Evolutionary conservation across 73 alveolate genomes (phyloP).

Genomic region (Stentor coeruleus): DNA sequence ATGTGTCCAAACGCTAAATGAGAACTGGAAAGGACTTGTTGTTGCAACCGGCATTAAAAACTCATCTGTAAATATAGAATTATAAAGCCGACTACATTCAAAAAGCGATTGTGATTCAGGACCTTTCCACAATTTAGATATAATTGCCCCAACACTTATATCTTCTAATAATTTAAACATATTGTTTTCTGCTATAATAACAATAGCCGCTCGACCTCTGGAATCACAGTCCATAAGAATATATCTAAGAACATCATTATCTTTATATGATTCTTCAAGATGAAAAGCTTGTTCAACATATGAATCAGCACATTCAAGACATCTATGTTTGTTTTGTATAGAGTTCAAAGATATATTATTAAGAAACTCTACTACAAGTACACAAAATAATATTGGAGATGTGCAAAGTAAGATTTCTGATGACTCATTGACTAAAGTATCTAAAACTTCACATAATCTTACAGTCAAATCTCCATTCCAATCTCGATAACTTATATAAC

Average conservation of each 20-base stretch:
- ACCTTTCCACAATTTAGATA: not conserved
- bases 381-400: conserved; percentile 24
- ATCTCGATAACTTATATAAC: not conserved
- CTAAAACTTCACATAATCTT: not conserved
- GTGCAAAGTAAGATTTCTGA: not conserved
- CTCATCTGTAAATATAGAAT: not conserved
- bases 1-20: conserved; percentile 2
- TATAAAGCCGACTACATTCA: not conserved
- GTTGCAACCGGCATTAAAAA: not conserved
- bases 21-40: not conserved
- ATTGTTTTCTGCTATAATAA: not conserved
- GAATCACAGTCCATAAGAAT: not conserved
- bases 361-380: conserved; percentile 20
- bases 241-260: not conserved
- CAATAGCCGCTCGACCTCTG: not conserved
- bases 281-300: not conserved
- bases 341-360: not conserved
- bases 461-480: not conserved
- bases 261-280: not conserved
- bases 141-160: not conserved
- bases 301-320: not conserved
- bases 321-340: not conserved
- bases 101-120: not conserved
- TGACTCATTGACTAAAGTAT: not conserved
- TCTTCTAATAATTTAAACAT: not conserved